Base-by-base conservation (phyloP, 305 asterid genomes). In the Solanum hybrid region DNA sequence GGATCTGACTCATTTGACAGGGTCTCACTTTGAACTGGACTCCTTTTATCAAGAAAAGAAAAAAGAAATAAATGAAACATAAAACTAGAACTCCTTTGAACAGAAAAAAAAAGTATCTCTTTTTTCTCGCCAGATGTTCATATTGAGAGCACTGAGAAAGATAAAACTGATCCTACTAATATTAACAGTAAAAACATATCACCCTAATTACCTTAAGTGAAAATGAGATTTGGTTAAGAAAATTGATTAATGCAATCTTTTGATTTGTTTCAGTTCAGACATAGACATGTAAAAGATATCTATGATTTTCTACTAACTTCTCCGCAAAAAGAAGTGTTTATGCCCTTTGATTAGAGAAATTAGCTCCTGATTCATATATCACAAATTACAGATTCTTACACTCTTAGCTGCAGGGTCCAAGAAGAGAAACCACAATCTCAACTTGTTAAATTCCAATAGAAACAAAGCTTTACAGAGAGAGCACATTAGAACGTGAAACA, bases 1-100 rank as follows among this genome's bases (percentile, higher is more conserved):
- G 98, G 98, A 90, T 95, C 96, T 75, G 95, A 89, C 89, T 94
- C 98, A 91, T 92, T 94, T 7, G 96, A 95, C 81, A 94, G 56
- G 86, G 95, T 91, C 34, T 92, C 98, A 82, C 98, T 95, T 79
- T 93, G 95, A 60, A 92, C 94, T 84, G 97, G 97, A 92, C 97
- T 97, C 98, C 98, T 97, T 89, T n/a, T 27, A 69, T 78, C 85
- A 88, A 13, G 38, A 88, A 38, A 78, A 32, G 40, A 40, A 78
- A 51, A 40, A 35, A 78, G 4, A 88, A 60, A 32, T 29, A 17
- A 87, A 60, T 60, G 40, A 85, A 60, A 85, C n/a, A 29, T 45
- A 35, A 56, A 60, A 85, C 13, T 22, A 32, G 14, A 85, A 85
- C 76, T 45, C 88, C 88, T 32, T 60, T 22, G 77, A 60, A 85